Conservation (phyloP, 352 stramenopile species). For the Phytophthora niederhauseri region DNA sequence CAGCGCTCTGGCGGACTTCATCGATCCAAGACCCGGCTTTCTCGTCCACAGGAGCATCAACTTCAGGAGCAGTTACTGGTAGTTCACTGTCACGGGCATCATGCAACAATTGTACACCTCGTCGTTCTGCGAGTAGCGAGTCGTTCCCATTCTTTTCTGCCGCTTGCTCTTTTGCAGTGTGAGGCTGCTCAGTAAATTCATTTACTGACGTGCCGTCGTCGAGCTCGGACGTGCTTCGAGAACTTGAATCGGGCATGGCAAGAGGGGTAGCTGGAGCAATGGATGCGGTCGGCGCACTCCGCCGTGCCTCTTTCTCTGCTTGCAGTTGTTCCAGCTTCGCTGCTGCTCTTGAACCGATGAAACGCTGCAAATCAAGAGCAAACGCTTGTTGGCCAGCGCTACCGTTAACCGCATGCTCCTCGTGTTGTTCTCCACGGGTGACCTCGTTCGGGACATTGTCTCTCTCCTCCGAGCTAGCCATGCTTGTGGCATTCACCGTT, state of each 20-base stretch:
- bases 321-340: constrained; percentile 48
- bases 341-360: constrained; percentile 45
- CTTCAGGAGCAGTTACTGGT: not conserved
- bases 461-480: not conserved
- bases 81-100: not conserved
- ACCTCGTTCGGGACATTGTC: not conserved
- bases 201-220: not conserved
- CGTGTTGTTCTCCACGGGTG: not conserved
- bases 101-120: not conserved
- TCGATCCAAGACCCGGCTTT: constrained; percentile 16
- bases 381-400: constrained; percentile 19
- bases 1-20: constrained; percentile 24
- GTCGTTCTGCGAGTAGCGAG: not conserved
- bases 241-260: not conserved
- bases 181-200: not conserved
- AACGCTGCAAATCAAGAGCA: constrained; percentile 37
- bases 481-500: not conserved
- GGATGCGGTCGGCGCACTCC: not conserved
- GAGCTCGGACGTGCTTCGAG: not conserved
- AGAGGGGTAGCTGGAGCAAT: not conserved
- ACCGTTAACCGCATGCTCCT: not conserved
- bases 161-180: not conserved
- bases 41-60: not conserved
- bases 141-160: not conserved
- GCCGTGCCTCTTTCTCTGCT: constrained; percentile 33